These are phyloP conservation scores for Mycena leptocephala DNA, from an alignment of 768 basidiomycete genomes.

Conservation along the genomic window DNA sequence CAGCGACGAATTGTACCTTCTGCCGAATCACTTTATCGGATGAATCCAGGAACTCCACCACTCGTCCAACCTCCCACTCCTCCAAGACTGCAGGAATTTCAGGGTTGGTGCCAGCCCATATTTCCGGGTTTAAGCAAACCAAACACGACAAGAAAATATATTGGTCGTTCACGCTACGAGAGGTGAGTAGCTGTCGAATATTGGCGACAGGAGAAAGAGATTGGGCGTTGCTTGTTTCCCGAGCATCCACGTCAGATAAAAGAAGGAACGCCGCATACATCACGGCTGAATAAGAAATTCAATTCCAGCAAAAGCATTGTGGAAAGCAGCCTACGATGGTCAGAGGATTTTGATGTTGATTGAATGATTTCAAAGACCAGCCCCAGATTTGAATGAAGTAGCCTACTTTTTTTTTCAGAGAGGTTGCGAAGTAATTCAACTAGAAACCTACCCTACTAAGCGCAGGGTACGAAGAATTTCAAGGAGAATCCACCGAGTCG, in stretches of 20 bases:
- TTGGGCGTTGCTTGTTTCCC: slow-evolving; percentile 46
- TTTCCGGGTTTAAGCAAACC: slow-evolving; percentile 66
- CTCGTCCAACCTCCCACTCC: slow-evolving; percentile 80
- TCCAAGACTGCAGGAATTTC: slow-evolving; percentile 71
- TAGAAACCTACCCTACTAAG: slow-evolving; percentile 11
- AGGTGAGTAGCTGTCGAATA: slow-evolving; percentile 74
- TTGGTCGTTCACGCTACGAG: slow-evolving; percentile 71
- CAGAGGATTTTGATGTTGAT: slow-evolving; percentile 39
- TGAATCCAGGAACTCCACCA: slow-evolving; percentile 80
- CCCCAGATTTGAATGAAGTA: slow-evolving; percentile 42
- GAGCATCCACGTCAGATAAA: slow-evolving; percentile 47
- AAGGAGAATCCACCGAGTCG: slow-evolving; percentile 40
- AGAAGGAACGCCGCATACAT: slow-evolving; percentile 58
- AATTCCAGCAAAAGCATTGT: slow-evolving; percentile 24
- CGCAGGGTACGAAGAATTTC: slow-evolving; percentile 40
- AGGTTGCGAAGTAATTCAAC: background rate
- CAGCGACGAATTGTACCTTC: slow-evolving; percentile 62
- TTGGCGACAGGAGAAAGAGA: slow-evolving; percentile 56
- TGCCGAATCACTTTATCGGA: slow-evolving; percentile 71
- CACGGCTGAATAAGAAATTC: slow-evolving; percentile 39
- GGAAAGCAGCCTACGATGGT: slow-evolving; percentile 38
- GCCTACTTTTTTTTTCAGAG: slow-evolving; percentile 5
- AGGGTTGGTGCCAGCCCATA: slow-evolving; percentile 80
- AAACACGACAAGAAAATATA: slow-evolving; percentile 81
- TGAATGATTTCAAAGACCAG: slow-evolving; percentile 46